A percentile compares a stretch with the other conserved stretches of the same genome.
Evolutionary conservation across 2,329 filamentous ascomycete species (phyloP).

Genomic region (Fonsecaea pugnacius): DNA sequence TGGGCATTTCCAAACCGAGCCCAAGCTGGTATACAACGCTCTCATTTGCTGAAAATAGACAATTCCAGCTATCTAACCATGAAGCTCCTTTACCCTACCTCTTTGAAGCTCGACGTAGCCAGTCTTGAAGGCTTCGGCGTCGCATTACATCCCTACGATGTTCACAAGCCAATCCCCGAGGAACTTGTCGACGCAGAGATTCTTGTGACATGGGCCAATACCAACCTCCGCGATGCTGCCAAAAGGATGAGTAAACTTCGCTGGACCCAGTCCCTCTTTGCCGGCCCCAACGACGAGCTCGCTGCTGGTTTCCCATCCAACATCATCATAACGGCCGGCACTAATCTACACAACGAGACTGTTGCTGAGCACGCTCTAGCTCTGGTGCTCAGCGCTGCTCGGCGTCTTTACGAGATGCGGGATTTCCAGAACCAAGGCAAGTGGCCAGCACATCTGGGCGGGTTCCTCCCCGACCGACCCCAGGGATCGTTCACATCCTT

Average conservation of each 20-base stretch:
- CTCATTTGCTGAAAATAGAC: background rate
- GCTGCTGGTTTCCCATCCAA: slow-evolving; percentile 62
- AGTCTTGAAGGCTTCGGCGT: slow-evolving; percentile 62
- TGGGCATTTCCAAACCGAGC: background rate
- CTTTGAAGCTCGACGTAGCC: slow-evolving; percentile 60
- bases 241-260: slow-evolving; percentile 60
- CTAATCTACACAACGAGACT: slow-evolving; percentile 66
- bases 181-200: slow-evolving; percentile 63
- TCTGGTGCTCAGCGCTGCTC: slow-evolving; percentile 41
- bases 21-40: background rate
- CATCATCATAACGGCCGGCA: slow-evolving; percentile 63
- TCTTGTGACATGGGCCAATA: slow-evolving; percentile 67
- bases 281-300: slow-evolving; percentile 69
- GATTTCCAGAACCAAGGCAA: slow-evolving; percentile 61
- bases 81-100: slow-evolving; percentile 71
- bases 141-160: slow-evolving; percentile 62
- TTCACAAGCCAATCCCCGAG: slow-evolving; percentile 60
- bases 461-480: slow-evolving; percentile 53
- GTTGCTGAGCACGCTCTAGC: slow-evolving; percentile 68
- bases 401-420: slow-evolving; percentile 45
- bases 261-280: slow-evolving; percentile 70
- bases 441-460: slow-evolving; percentile 66
- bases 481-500: slow-evolving; percentile 63
- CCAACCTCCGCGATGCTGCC: slow-evolving; percentile 64
- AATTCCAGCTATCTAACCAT: slow-evolving; percentile 5